Base-by-base conservation (phyloP, 805 yeast genomes). In the Candida palmyrensis region DNA sequence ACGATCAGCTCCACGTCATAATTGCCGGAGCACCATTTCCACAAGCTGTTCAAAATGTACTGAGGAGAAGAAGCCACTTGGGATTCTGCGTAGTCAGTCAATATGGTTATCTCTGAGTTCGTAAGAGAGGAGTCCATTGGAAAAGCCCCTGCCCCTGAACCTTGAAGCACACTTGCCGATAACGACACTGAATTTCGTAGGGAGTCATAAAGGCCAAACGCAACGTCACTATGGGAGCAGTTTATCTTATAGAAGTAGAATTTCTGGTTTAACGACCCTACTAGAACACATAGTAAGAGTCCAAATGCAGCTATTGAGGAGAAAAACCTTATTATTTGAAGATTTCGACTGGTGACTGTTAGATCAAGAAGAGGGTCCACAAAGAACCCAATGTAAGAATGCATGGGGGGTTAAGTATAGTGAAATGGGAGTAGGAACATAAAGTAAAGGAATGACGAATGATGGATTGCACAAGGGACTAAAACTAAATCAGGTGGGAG, bases 191-290 rank as follows among this genome's bases (percentile, higher is more conserved):
- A 48, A 13, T 42, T 47, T 29, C 73, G 50, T 34, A 73, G 50
- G 4, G 70, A 58, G 16, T 62, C 49, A 43, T 73, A 77, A 6
- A 78, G 50, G 1, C 83, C 84, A 13, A 55, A 44, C 1, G 78
- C 68, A 13, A 78, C 71, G 38, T 74, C 76, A 5, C 67, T 51
- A 42, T 72, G 78, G 3, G 71, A 62, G 37, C 77, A 74, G 43
- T 70, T 68, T 24, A 78, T 54, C 25, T 65, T 45, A 5, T 63
- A 57, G 7, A 68, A 46, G 40, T 52, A 55, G 15, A 48, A 41
- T 11, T 9, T n/a, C n/a, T n/a, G n/a, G 2, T 34, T 27, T 6
- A 32, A 33, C 15, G 49, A 34, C 3, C 59, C 53, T 9, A 57
- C 38, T 27, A 59, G 38, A 5, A 52, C 33, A 6, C 44, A 39